These are phyloP conservation scores for Talaromyces rugulosus DNA, from an alignment of 2,329 filamentous ascomycete species.

Conservation along the genomic window DNA sequence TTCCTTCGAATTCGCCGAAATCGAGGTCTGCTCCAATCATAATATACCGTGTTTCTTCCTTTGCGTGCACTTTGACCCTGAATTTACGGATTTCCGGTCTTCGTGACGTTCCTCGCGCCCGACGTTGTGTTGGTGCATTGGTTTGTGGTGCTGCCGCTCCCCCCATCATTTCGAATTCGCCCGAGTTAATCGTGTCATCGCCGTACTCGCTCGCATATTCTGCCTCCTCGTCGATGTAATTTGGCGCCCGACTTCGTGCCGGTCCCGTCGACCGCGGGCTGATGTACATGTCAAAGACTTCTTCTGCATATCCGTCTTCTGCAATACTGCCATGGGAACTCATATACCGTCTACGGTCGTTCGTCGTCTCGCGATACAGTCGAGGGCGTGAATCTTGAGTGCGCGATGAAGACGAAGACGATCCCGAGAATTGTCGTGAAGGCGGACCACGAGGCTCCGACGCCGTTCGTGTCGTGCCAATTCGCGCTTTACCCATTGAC, in stretches of 20 bases:
- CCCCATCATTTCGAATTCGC: conserved; percentile 77
- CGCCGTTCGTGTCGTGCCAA: conserved; percentile 47
- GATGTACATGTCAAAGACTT: conserved; percentile 64
- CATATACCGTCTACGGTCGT: conserved; percentile 25
- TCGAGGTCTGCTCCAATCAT: conserved; percentile 71
- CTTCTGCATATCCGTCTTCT: conserved; percentile 37
- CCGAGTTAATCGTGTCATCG: conserved; percentile 65
- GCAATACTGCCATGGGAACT: conserved; percentile 21
- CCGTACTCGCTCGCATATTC: conserved; percentile 50
- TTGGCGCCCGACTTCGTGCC: conserved; percentile 41
- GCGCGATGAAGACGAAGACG: conserved; percentile 17
- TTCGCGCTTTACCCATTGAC: conserved; percentile 35
- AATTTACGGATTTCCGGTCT: conserved; percentile 70
- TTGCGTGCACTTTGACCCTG: conserved; percentile 82
- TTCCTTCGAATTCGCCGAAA: conserved; percentile 72
- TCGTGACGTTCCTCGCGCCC: conserved; percentile 20
- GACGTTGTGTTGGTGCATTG: conserved; percentile 1
- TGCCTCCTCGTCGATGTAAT: conserved; percentile 77
- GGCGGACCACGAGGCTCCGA: conserved; percentile 49
- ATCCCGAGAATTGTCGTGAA: conserved; percentile 25
- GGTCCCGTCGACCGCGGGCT: conserved; percentile 45
- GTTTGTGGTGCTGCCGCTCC: conserved; percentile 32
- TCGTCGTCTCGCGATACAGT: conserved; percentile 30
- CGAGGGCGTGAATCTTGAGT: conserved; percentile 24
- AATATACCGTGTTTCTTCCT: conserved; percentile 86